Conservation (phyloP, 805 yeast species). For the Pachysolen tannophilus region DNA sequence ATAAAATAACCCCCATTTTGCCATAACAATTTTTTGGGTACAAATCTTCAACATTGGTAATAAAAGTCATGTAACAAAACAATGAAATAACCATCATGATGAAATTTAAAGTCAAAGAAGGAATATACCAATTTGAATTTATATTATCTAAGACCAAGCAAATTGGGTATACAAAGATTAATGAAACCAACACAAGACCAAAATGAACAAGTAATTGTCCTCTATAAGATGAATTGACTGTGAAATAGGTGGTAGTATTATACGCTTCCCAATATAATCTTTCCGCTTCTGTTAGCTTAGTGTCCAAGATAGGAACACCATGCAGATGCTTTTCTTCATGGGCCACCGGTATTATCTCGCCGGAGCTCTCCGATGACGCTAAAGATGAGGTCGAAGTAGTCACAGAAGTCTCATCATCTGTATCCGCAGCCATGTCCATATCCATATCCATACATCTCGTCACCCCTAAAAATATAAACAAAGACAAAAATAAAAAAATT, state of each 20-base stretch:
- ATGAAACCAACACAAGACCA: slow-evolving; percentile 30
- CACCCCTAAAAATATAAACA: neutral
- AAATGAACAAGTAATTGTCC: slow-evolving; percentile 50
- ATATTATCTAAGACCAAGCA: slow-evolving; percentile 56
- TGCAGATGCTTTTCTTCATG: slow-evolving; percentile 45
- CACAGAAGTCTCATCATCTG: slow-evolving; percentile 8
- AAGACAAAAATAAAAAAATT: neutral
- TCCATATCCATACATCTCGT: slow-evolving; percentile 15
- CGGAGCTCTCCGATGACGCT: slow-evolving; percentile 10
- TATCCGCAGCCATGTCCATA: slow-evolving; percentile 16
- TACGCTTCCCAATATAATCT: slow-evolving; percentile 70
- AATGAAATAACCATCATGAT: slow-evolving; percentile 40
- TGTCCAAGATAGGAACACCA: slow-evolving; percentile 68
- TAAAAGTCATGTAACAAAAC: slow-evolving; percentile 47
- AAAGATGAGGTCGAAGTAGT: slow-evolving; percentile 5
- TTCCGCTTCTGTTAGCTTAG: slow-evolving; percentile 64
- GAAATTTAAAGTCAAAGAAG: slow-evolving; percentile 44
- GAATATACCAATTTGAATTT: slow-evolving; percentile 49
- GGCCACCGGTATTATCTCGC: slow-evolving; percentile 29
- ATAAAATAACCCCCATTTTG: slow-evolving; percentile 53
- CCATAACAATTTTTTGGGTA: slow-evolving; percentile 75
- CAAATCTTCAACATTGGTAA: slow-evolving; percentile 50
- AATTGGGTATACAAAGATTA: slow-evolving; percentile 58
- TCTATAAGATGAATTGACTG: slow-evolving; percentile 39
- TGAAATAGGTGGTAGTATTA: slow-evolving; percentile 70